Percentiles rank a stretch among this genome's conserved stretches.
Evolutionary conservation across 2,329 filamentous ascomycete genomes (phyloP).

Genomic region (Parastagonospora avenae): DNA sequence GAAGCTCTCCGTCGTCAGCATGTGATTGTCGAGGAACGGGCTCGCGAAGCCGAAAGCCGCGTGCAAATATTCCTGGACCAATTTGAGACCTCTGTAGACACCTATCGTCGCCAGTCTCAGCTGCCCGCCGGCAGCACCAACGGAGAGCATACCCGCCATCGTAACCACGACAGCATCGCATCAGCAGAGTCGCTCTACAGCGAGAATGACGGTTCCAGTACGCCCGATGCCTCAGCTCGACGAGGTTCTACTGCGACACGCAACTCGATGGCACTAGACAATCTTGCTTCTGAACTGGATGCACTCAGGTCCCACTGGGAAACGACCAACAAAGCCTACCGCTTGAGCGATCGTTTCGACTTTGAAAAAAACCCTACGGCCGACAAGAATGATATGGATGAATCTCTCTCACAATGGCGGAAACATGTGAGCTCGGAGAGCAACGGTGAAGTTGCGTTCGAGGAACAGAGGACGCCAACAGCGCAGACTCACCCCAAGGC

Average conservation of each 20-base stretch:
- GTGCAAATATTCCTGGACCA: conserved; percentile 93
- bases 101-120: conserved; percentile 79
- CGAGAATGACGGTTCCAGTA: conserved; percentile 44
- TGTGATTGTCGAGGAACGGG: conserved; percentile 76
- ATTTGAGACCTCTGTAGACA: conserved; percentile 91
- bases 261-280: conserved; percentile 79
- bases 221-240: conserved; percentile 37
- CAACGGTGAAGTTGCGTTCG: conserved; percentile 15
- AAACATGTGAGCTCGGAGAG: conserved; percentile 39
- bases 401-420: conserved; percentile 44
- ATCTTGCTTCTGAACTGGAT: conserved; percentile 89
- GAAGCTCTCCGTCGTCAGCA: conserved; percentile 87
- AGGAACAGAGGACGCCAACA: background rate
- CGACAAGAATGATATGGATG: conserved; percentile 38
- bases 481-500: background rate
- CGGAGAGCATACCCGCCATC: conserved; percentile 45
- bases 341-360: conserved; percentile 86
- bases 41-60: conserved; percentile 88
- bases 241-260: conserved; percentile 48
- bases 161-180: conserved; percentile 65
- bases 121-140: conserved; percentile 41
- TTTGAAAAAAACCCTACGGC: conserved; percentile 65
- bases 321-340: conserved; percentile 92
- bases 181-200: conserved; percentile 59
- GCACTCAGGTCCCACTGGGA: conserved; percentile 92